Percentiles rank a stretch among this genome's conserved stretches.
Conservation (phyloP, 2,329 filamentous ascomycete species). For the Helotiales sp. region DNA sequence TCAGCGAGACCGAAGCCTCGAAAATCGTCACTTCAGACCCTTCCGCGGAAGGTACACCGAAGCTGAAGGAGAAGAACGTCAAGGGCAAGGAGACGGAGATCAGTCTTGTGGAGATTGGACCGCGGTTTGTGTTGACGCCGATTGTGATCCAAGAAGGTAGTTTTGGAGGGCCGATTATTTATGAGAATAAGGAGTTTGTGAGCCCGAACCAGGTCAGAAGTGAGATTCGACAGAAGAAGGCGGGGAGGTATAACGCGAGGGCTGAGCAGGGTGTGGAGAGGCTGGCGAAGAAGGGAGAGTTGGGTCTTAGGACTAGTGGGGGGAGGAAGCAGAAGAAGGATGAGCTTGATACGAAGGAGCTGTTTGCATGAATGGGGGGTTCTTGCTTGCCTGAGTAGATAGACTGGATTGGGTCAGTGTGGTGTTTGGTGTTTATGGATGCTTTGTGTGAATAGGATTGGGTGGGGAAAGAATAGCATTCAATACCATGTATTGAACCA, state of each 20-base stretch:
- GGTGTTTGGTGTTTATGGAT: constrained; percentile 29
- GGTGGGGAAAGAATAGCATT: constrained; percentile 13
- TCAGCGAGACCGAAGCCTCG: constrained; percentile 78
- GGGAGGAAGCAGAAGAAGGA: constrained; percentile 66
- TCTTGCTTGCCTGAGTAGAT: background rate
- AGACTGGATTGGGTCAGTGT: background rate
- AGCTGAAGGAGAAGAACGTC: constrained; percentile 51
- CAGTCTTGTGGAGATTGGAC: constrained; percentile 89
- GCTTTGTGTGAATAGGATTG: constrained; percentile 12
- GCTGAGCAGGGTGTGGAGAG: constrained; percentile 76
- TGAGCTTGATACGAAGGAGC: constrained; percentile 74
- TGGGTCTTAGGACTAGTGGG: constrained; percentile 74
- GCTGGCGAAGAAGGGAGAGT: constrained; percentile 72
- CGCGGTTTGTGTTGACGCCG: constrained; percentile 88
- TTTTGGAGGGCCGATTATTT: constrained; percentile 95
- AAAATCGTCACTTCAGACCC: constrained; percentile 50
- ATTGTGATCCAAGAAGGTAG: constrained; percentile 95
- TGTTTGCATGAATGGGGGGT: constrained; percentile 67
- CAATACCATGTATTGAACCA: background rate
- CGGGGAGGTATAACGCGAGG: constrained; percentile 76
- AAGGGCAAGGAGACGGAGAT: constrained; percentile 74
- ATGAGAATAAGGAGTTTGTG: constrained; percentile 97
- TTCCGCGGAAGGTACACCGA: constrained; percentile 50
- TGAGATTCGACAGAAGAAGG: constrained; percentile 78
- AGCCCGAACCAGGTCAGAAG: constrained; percentile 92